Conservation (phyloP, 208 protist species). For the Trypanosoma scelopori region DNA sequence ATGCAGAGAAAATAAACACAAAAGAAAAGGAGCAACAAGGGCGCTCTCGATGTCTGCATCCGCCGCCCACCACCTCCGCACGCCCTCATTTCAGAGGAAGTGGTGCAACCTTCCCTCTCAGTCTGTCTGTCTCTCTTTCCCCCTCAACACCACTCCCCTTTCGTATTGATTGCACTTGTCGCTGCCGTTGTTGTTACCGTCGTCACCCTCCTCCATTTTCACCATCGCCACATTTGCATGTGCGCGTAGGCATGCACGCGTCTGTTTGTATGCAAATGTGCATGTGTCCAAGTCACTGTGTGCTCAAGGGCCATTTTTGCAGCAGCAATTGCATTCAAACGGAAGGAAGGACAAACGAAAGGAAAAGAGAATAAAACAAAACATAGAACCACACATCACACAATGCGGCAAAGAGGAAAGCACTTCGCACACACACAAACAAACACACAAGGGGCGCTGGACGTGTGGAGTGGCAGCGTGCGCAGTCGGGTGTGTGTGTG, state of each 20-base stretch:
- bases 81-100: too few species aligned
- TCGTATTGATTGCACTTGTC: background rate
- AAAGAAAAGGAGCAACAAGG: conserved; percentile 6
- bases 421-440: background rate
- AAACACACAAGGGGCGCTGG: background rate
- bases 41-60: too few species aligned
- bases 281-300: background rate
- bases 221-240: too few species aligned
- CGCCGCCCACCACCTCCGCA: too few species aligned
- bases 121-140: background rate
- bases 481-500: too few species aligned
- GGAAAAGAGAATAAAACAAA: conserved; percentile 26
- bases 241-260: too few species aligned
- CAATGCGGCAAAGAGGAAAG: conserved; percentile 11
- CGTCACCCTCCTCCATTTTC: too few species aligned
- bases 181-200: too few species aligned
- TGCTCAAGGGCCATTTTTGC: background rate
- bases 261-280: background rate
- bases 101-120: background rate
- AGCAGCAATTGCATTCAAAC: background rate
- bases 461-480: too few species aligned
- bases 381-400: background rate
- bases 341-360: conserved; percentile 24
- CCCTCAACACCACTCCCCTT: background rate
- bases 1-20: conserved; percentile 4